These are phyloP conservation scores for Eragrostis tef DNA, from an alignment of 202 grass and related monocot species.

Conservation along the genomic window DNA sequence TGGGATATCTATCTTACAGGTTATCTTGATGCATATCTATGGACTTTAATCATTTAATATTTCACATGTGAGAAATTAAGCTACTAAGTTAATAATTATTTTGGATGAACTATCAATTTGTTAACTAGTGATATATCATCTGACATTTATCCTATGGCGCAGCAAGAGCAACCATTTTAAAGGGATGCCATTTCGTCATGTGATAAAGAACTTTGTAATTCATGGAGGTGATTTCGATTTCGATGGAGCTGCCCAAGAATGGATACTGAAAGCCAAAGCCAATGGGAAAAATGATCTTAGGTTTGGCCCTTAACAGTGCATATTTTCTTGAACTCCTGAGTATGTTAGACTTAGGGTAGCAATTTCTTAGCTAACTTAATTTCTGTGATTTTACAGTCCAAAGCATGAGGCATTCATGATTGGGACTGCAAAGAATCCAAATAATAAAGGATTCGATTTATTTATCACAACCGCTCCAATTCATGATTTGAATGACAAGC, in stretches of 20 bases:
- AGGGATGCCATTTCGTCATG: slow-evolving; percentile 91
- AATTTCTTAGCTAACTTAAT: slow-evolving; percentile 6
- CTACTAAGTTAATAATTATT: slow-evolving; percentile 28
- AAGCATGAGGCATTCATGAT: slow-evolving; percentile 95
- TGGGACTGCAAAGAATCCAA: slow-evolving; percentile 74
- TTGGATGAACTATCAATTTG: slow-evolving; percentile 7
- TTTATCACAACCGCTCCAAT: slow-evolving; percentile 97
- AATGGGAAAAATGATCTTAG: slow-evolving; percentile 72
- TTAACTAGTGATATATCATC: slow-evolving; percentile 23
- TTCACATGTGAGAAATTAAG: slow-evolving; percentile 23
- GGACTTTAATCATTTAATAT: slow-evolving; percentile 26
- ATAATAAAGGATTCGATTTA: slow-evolving; percentile 88
- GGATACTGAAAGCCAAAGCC: slow-evolving; percentile 89
- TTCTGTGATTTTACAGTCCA: slow-evolving; percentile 58
- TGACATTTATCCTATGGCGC: slow-evolving; percentile 46
- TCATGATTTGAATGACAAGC: slow-evolving; percentile 86
- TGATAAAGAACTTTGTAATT: slow-evolving; percentile 95
- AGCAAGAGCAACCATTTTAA: slow-evolving; percentile 88
- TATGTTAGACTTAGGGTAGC: neutral
- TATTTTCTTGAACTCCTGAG: slow-evolving; percentile 29
- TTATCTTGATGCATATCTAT: slow-evolving; percentile 12
- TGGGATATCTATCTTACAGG: neutral
- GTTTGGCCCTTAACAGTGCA: slow-evolving; percentile 48
- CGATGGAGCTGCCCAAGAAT: slow-evolving; percentile 69
- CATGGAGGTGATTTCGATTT: slow-evolving; percentile 87